Conservation (phyloP, 1,284 basidiomycete genomes). For the Butyriboletus appendiculatus region DNA sequence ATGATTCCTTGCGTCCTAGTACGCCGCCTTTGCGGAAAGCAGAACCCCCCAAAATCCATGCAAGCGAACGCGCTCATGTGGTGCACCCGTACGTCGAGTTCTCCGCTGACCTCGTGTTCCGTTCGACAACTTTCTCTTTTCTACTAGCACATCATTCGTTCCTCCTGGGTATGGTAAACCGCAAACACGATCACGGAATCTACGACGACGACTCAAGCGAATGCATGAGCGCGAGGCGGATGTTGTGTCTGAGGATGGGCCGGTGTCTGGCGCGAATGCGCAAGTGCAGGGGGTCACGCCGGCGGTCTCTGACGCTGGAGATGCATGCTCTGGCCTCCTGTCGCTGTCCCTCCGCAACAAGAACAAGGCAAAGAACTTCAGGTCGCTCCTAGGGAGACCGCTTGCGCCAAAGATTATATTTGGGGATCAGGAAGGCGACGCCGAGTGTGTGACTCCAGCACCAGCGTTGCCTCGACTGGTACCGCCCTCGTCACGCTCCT, state of each 20-base stretch:
- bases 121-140: neutral
- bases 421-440: no score
- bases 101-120: neutral
- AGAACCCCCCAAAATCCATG: neutral
- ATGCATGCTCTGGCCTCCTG: conserved; percentile 4
- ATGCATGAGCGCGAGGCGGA: conserved; percentile 33
- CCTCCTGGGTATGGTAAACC: conserved; percentile 68
- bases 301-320: neutral
- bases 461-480: conserved; percentile 42
- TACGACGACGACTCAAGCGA: conserved; percentile 57
- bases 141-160: conserved; percentile 32
- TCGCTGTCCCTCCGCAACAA: conserved; percentile 63
- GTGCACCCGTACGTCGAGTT: conserved; percentile 11
- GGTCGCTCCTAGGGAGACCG: conserved; percentile 47
- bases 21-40: neutral
- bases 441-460: no score
- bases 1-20: neutral
- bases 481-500: conserved; percentile 50
- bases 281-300: conserved; percentile 17
- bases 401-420: conserved; percentile 65
- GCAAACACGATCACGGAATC: conserved; percentile 66
- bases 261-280: conserved; percentile 31
- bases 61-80: neutral
- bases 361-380: conserved; percentile 72
- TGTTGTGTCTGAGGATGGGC: conserved; percentile 2